Evolutionary conservation across 306 rosid species (phyloP).

Genomic region (Cicer chorassanicum): DNA sequence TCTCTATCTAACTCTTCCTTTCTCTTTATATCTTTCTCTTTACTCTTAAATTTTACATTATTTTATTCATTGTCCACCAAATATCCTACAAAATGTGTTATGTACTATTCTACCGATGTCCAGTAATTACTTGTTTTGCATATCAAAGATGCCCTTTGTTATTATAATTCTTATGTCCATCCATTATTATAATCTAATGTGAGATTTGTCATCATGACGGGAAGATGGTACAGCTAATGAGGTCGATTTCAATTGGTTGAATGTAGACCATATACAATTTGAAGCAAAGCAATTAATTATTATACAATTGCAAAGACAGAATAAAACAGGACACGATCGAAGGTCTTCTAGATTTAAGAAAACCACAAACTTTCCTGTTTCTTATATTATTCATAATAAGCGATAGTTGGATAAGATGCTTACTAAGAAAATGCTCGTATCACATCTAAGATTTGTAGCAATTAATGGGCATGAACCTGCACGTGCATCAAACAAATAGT

Average conservation of each 20-base stretch:
- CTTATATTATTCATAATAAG: background rate
- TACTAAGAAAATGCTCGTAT: slow-evolving; percentile 1
- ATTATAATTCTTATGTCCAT: background rate
- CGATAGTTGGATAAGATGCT: slow-evolving; percentile 34
- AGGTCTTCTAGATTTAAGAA: background rate
- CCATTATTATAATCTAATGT: background rate
- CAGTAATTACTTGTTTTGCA: background rate
- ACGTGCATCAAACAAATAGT: slow-evolving; percentile 30
- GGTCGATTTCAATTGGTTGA: background rate
- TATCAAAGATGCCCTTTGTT: background rate
- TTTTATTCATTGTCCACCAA: no score
- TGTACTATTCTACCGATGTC: no score
- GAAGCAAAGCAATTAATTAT: background rate
- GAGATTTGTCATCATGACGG: background rate
- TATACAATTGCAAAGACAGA: background rate
- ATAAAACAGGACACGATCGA: background rate
- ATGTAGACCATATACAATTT: background rate
- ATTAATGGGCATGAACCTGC: slow-evolving; percentile 32
- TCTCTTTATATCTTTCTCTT: no score
- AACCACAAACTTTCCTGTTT: background rate
- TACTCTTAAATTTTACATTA: no score
- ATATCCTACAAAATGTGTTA: no score
- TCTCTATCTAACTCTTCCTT: no score
- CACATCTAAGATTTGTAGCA: slow-evolving; percentile 6
- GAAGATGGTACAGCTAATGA: slow-evolving; percentile 20